phyloP scores from a whole-genome alignment of 768 basidiomycete genomes.

The Amyloporia xantha region DNA sequence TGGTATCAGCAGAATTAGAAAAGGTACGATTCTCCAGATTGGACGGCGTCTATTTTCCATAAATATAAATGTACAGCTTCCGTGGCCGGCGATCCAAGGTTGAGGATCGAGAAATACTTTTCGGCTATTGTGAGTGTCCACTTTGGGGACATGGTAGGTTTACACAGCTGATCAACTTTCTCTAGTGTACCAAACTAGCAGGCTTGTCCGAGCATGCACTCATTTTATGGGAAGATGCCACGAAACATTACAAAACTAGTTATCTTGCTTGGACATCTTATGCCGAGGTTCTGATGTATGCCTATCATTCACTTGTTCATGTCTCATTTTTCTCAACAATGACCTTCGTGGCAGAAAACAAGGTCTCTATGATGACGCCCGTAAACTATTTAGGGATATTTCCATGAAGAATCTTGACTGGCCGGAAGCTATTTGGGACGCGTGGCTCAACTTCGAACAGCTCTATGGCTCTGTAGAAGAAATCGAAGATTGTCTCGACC shows the following conservation, averaged over 20 bases:
- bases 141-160: neutral
- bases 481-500: conserved; percentile 54
- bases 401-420: conserved; percentile 79
- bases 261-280: conserved; percentile 74
- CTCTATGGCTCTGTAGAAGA: conserved; percentile 67
- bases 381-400: conserved; percentile 60
- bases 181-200: conserved; percentile 39
- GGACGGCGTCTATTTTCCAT: neutral
- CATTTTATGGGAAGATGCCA: conserved; percentile 57
- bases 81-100: conserved; percentile 62
- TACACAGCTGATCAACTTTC: neutral
- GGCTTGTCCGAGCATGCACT: conserved; percentile 50
- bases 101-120: conserved; percentile 81
- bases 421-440: conserved; percentile 92
- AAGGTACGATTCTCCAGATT: conserved; percentile 34
- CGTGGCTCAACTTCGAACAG: conserved; percentile 85
- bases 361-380: conserved; percentile 50
- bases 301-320: too few relatives aligned
- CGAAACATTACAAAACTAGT: conserved; percentile 60
- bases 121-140: conserved; percentile 56
- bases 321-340: conserved; percentile 6
- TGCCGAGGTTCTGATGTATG: conserved; percentile 69
- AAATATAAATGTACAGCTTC: conserved; percentile 41
- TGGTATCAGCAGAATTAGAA: conserved; percentile 54
- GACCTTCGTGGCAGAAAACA: conserved; percentile 36